Percentiles rank a stretch among this genome's conserved stretches.
phyloP scores from a whole-genome alignment of 108 stramenopile species.

The Nannochloropsis salina region DNA sequence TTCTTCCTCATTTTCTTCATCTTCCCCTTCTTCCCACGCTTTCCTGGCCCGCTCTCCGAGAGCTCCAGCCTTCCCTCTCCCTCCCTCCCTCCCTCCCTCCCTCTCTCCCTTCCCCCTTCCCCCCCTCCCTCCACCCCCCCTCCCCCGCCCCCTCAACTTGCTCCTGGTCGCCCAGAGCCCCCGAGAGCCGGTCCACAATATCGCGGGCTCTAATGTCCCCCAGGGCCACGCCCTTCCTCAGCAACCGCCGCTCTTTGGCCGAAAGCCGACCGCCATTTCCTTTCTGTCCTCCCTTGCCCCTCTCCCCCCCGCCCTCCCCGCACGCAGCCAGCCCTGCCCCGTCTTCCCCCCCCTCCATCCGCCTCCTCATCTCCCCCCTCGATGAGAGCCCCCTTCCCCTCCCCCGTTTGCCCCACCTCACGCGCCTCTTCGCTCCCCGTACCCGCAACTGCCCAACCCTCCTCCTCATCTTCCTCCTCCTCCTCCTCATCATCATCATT shows the following conservation, averaged over 20 bases:
- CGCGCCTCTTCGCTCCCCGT: neutral
- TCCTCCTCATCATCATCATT: constrained; percentile 16
- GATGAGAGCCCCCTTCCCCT: too few species aligned
- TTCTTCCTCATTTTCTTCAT: constrained; percentile 60
- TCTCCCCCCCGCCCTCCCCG: neutral
- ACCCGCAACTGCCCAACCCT: neutral
- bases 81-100: neutral
- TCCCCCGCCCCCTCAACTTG: neutral
- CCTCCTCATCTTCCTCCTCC: neutral
- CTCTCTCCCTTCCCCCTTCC: neutral
- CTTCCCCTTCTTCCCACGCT: constrained; percentile 44
- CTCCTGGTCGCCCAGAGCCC: neutral
- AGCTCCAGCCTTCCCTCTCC: neutral
- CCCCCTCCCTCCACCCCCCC: constrained; percentile 9
- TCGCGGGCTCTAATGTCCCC: constrained; percentile 26
- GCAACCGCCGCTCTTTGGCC: neutral
- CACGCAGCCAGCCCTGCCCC: neutral
- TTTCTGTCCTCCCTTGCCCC: neutral
- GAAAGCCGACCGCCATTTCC: neutral
- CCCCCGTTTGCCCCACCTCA: neutral
- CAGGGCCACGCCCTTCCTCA: neutral
- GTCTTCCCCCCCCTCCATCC: constrained; percentile 43
- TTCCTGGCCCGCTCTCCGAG: neutral
- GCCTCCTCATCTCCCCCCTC: constrained; percentile 20
- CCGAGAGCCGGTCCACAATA: neutral